These are phyloP conservation scores for Beauveria medogensis DNA, from an alignment of 2,329 filamentous ascomycete genomes.

Conservation along the genomic window DNA sequence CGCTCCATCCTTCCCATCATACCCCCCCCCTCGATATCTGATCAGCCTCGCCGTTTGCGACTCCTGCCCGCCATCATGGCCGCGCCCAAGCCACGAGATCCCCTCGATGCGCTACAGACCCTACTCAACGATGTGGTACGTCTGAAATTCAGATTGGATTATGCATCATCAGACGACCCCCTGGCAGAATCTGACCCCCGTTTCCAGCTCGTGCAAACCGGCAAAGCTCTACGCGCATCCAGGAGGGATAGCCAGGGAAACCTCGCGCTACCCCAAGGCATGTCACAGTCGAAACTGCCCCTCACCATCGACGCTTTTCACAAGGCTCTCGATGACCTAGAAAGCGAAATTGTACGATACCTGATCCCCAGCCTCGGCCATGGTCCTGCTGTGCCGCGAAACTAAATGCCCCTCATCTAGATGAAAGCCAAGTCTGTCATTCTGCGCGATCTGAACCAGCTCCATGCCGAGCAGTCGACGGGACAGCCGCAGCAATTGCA, in stretches of 20 bases:
- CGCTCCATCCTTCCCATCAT: not conserved
- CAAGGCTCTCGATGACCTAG: constrained; percentile 46
- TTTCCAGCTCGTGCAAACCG: constrained; percentile 48
- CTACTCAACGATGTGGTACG: constrained; percentile 49
- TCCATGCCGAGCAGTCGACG: constrained; percentile 22
- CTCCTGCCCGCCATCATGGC: constrained; percentile 20
- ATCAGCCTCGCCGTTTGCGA: constrained; percentile 1
- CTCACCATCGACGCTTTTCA: constrained; percentile 44
- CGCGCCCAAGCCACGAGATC: constrained; percentile 26
- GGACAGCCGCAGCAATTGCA: constrained; percentile 15
- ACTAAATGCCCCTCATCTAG: constrained; percentile 17
- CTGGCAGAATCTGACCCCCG: constrained; percentile 9
- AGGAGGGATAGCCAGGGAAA: constrained; percentile 37
- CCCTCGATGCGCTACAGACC: constrained; percentile 41
- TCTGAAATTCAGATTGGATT: constrained; percentile 7
- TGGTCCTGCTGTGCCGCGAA: not conserved
- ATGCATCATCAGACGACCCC: not conserved
- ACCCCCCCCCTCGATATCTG: not conserved
- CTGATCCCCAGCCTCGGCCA: not conserved
- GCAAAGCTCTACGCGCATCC: constrained; percentile 45
- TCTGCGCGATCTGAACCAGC: constrained; percentile 42
- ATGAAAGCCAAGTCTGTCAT: constrained; percentile 46
- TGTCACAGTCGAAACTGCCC: constrained; percentile 33
- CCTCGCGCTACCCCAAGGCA: constrained; percentile 23
- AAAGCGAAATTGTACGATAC: constrained; percentile 46